These are phyloP conservation scores for Acacia concinna DNA, from an alignment of 331 rosid species.

Conservation along the genomic window DNA sequence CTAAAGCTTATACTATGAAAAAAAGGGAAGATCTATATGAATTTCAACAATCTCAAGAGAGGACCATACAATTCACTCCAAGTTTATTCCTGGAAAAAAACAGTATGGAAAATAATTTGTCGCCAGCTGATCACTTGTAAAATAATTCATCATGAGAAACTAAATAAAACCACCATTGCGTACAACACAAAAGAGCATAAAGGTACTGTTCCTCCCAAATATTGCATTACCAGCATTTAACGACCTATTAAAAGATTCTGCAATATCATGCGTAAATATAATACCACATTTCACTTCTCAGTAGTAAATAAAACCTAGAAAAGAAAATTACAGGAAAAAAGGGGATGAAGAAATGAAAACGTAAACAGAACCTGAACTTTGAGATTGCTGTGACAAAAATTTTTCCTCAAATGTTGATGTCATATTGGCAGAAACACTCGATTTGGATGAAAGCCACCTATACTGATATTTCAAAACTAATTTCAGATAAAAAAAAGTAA, in stretches of 20 bases:
- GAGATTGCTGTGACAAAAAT: constrained; percentile 93
- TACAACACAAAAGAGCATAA: background rate
- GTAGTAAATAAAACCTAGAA: background rate
- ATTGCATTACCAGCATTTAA: constrained; percentile 20
- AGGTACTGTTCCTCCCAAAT: constrained; percentile 1
- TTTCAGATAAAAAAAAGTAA: constrained; percentile 27
- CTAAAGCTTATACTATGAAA: too few relatives aligned
- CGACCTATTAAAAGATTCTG: background rate
- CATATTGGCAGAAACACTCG: constrained; percentile 55
- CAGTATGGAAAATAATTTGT: too few relatives aligned
- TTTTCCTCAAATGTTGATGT: constrained; percentile 90
- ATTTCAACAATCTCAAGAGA: too few relatives aligned
- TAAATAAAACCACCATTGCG: background rate
- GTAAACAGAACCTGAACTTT: constrained; percentile 70
- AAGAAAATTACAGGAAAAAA: background rate
- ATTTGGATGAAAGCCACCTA: constrained; percentile 96
- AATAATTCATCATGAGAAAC: background rate
- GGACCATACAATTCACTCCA: too few relatives aligned
- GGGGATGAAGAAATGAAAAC: background rate
- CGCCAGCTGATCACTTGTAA: too few relatives aligned
- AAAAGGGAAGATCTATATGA: too few relatives aligned
- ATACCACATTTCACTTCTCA: background rate
- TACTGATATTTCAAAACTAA: constrained; percentile 64
- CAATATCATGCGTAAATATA: background rate
- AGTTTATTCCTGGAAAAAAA: too few relatives aligned